phyloP scores from a whole-genome alignment of 306 rosid genomes.

The Cicer yamashitae region DNA sequence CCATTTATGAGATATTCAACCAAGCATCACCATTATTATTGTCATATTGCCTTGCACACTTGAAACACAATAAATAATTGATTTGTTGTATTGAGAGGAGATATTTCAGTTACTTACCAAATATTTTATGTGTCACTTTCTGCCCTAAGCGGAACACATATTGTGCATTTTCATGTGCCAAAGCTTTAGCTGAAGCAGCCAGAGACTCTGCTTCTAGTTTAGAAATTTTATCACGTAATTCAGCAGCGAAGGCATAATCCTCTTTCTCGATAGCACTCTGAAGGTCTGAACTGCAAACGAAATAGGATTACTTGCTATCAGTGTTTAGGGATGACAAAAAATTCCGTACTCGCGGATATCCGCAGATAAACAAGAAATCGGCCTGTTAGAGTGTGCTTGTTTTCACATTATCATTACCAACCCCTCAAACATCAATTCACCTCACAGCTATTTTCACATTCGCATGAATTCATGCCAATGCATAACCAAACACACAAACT shows the following conservation, averaged over 20 bases:
- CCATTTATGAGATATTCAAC: constrained; percentile 22
- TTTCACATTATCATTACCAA: background rate
- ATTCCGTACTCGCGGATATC: background rate
- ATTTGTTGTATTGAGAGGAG: constrained; percentile 28
- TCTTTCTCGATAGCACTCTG: constrained; percentile 77
- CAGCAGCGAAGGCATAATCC: constrained; percentile 80
- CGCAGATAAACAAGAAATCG: background rate
- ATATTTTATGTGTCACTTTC: constrained; percentile 76
- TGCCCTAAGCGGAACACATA: constrained; percentile 88
- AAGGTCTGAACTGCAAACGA: constrained; percentile 74
- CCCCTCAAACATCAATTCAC: constrained; percentile 1
- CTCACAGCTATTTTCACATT: background rate
- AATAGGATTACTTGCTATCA: constrained; percentile 29
- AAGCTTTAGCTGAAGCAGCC: constrained; percentile 81
- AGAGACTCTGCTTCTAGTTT: constrained; percentile 82
- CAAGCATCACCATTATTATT: background rate
- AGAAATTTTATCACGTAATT: constrained; percentile 75
- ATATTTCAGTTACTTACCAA: constrained; percentile 55
- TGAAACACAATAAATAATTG: constrained; percentile 30
- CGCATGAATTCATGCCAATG: background rate
- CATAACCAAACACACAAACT: constrained; percentile 1
- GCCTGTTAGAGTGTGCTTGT: background rate
- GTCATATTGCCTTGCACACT: constrained; percentile 16
- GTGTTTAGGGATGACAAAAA: background rate
- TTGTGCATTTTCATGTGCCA: constrained; percentile 81